Conservation (phyloP, 441 rosid genomes). For the Theobroma grandiflorum region DNA sequence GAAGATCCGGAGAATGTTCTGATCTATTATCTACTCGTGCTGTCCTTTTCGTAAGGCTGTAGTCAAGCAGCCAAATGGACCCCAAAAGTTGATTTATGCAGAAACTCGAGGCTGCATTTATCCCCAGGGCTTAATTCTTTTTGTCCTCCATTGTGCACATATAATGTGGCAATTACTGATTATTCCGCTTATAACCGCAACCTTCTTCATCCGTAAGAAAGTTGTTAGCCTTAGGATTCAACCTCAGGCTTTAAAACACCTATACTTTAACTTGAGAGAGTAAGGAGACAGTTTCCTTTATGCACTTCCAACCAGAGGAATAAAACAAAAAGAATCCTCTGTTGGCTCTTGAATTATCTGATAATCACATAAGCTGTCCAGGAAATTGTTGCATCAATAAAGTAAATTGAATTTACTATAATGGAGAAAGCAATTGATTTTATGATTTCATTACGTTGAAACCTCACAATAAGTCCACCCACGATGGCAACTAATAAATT, state of each 20-base stretch:
- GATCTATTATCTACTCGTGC: neutral
- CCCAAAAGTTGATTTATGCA: constrained; percentile 5
- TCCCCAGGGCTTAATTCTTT: neutral
- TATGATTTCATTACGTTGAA: too few species aligned
- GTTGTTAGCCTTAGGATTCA: neutral
- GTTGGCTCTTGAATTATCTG: neutral
- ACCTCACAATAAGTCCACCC: too few species aligned
- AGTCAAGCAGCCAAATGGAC: constrained; percentile 24
- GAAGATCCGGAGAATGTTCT: constrained; percentile 44
- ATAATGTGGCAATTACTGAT: too few species aligned
- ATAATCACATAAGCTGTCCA: neutral
- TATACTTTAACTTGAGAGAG: neutral
- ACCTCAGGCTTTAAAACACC: neutral
- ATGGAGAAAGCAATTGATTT: neutral
- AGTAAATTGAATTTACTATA: too few species aligned
- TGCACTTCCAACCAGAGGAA: neutral
- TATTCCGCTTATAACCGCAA: too few species aligned
- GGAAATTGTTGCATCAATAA: too few species aligned
- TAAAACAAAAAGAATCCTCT: too few species aligned
- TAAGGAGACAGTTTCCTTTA: too few species aligned
- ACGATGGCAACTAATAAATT: too few species aligned
- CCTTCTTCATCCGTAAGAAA: neutral
- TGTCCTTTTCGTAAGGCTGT: neutral
- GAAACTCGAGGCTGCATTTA: constrained; percentile 31
- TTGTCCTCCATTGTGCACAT: neutral